These are phyloP conservation scores for Trichosanthes cucumerina DNA, from an alignment of 306 rosid genomes.

Conservation along the genomic window DNA sequence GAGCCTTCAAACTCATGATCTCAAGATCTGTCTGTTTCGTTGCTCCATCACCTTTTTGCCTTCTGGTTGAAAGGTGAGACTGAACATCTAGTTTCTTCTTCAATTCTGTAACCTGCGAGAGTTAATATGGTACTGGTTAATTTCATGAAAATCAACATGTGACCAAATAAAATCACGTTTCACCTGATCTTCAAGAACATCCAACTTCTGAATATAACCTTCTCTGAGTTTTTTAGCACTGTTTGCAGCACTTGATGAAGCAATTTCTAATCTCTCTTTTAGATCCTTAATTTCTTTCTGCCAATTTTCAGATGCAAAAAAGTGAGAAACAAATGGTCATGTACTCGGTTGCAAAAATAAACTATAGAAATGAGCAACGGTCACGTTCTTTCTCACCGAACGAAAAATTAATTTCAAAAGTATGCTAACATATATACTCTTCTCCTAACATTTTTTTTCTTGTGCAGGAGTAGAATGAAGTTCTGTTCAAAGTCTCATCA, in stretches of 20 bases:
- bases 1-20: constrained; percentile 73
- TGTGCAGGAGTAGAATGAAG: background rate
- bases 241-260: constrained; percentile 28
- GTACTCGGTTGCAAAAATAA: background rate
- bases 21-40: constrained; percentile 53
- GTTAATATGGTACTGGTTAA: background rate
- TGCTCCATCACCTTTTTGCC: constrained; percentile 47
- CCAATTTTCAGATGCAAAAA: constrained; percentile 11
- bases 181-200: constrained; percentile 76
- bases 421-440: background rate
- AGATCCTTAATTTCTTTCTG: constrained; percentile 70
- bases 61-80: constrained; percentile 66
- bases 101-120: constrained; percentile 56
- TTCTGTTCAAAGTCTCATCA: background rate
- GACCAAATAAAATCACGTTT: constrained; percentile 2
- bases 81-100: constrained; percentile 61
- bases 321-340: constrained; percentile 16
- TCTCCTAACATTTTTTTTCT: background rate
- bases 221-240: constrained; percentile 59
- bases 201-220: constrained; percentile 81
- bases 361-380: background rate
- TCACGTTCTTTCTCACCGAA: background rate
- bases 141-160: background rate
- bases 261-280: constrained; percentile 30
- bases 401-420: background rate